phyloP scores from a whole-genome alignment of 306 rosid species.

The Quercus glauca region DNA sequence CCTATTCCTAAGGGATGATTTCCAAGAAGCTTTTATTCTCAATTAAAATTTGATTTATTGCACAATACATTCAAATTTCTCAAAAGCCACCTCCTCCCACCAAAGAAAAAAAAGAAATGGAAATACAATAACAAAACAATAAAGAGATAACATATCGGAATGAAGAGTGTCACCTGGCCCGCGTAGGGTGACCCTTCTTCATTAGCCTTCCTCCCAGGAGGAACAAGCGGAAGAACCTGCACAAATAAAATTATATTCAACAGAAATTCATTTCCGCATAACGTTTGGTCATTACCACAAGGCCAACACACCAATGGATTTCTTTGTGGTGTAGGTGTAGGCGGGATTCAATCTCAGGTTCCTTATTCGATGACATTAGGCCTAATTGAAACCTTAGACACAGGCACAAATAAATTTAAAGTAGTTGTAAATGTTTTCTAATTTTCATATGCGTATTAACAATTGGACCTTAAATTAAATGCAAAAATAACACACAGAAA shows the following conservation, averaged over 20 bases:
- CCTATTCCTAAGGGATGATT: not conserved
- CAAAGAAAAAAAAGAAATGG: not conserved
- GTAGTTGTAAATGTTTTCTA: too few relatives aligned
- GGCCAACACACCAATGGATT: too few relatives aligned
- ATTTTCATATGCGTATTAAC: too few relatives aligned
- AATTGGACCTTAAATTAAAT: too few relatives aligned
- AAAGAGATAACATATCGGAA: not conserved
- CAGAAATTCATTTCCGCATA: not conserved
- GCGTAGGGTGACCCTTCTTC: slow-evolving; percentile 79
- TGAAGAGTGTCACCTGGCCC: slow-evolving; percentile 40
- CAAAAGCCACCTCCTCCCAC: not conserved
- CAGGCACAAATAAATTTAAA: too few relatives aligned
- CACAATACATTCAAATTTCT: not conserved
- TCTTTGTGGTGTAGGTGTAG: too few relatives aligned
- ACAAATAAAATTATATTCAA: not conserved
- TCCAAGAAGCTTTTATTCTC: not conserved
- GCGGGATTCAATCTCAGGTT: too few relatives aligned
- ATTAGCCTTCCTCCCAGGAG: slow-evolving; percentile 86
- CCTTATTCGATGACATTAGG: too few relatives aligned
- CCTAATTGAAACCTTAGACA: too few relatives aligned
- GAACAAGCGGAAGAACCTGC: slow-evolving; percentile 95
- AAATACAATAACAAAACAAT: not conserved
- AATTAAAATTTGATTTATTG: not conserved
- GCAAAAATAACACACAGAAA: too few relatives aligned
- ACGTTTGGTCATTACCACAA: not conserved